Evolutionary conservation across 352 stramenopile species (phyloP).

Genomic region (Phytophthora melonis): DNA sequence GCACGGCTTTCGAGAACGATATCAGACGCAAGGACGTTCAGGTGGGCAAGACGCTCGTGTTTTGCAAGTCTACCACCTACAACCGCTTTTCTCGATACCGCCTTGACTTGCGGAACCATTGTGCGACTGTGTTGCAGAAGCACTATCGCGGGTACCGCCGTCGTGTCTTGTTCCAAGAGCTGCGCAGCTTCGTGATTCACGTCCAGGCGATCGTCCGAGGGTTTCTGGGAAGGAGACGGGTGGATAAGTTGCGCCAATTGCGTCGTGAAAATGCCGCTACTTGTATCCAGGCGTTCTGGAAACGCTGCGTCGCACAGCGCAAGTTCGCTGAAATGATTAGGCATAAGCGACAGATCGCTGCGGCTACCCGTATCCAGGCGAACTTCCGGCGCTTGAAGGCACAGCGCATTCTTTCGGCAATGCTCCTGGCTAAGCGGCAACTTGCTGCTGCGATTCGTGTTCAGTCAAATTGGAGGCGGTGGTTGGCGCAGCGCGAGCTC

Average conservation of each 20-base stretch:
- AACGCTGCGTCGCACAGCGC: constrained; percentile 25
- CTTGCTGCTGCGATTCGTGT: constrained; percentile 15
- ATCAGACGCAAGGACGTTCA: constrained; percentile 53
- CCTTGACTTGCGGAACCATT: constrained; percentile 43
- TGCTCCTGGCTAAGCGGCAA: constrained; percentile 20
- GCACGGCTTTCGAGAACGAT: constrained; percentile 38
- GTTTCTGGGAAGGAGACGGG: constrained; percentile 48
- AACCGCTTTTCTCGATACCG: constrained; percentile 64
- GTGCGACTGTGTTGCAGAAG: constrained; percentile 55
- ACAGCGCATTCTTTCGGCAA: constrained; percentile 17
- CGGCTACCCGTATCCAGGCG: constrained; percentile 28
- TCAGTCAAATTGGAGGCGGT: constrained; percentile 27
- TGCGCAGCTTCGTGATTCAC: constrained; percentile 43
- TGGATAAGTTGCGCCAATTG: constrained; percentile 39
- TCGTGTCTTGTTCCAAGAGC: constrained; percentile 47
- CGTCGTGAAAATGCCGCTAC: constrained; percentile 44
- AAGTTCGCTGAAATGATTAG: constrained; percentile 28
- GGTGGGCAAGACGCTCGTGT: constrained; percentile 69
- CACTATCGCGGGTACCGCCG: constrained; percentile 54
- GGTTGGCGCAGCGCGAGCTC: constrained; percentile 21
- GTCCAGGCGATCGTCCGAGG: constrained; percentile 59
- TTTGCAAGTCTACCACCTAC: constrained; percentile 70
- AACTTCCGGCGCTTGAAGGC: constrained; percentile 32
- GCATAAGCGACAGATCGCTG: constrained; percentile 23
- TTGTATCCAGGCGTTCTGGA: constrained; percentile 43